A percentile compares a stretch with the other conserved stretches of the same genome.
Conservation (phyloP, 441 rosid species). For the Metrosideros polymorpha region DNA sequence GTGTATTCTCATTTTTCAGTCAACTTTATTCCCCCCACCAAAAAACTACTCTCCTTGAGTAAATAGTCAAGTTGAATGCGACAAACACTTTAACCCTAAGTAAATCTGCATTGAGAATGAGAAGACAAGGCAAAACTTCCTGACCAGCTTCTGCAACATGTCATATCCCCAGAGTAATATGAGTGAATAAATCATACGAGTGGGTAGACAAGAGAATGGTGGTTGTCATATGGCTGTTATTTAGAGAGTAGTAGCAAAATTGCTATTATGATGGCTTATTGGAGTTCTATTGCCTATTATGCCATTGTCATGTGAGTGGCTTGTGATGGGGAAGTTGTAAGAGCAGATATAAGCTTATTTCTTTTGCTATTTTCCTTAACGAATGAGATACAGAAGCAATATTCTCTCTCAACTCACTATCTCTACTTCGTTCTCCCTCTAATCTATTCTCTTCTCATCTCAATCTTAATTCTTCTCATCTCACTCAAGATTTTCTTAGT, state of each 20-base stretch:
- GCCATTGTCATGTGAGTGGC: background rate
- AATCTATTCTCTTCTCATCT: background rate
- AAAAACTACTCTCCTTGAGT: background rate
- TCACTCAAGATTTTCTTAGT: background rate
- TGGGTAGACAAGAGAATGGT: background rate
- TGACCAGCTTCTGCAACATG: background rate
- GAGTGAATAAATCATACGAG: background rate
- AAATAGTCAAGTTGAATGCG: background rate
- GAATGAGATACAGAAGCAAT: background rate
- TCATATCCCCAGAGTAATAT: background rate
- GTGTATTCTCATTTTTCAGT: background rate
- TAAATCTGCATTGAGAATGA: background rate
- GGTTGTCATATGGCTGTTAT: background rate
- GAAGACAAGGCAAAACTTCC: background rate
- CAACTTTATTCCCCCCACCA: background rate
- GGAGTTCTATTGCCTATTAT: background rate
- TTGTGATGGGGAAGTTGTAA: background rate
- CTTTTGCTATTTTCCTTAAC: background rate
- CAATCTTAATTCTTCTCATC: background rate
- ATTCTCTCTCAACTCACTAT: background rate
- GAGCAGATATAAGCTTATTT: background rate
- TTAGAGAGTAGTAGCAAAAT: background rate
- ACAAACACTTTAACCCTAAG: background rate
- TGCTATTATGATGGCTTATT: background rate
- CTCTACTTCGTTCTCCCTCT: background rate